phyloP scores from a whole-genome alignment of 306 rosid genomes.

The Cicer judaicum region DNA sequence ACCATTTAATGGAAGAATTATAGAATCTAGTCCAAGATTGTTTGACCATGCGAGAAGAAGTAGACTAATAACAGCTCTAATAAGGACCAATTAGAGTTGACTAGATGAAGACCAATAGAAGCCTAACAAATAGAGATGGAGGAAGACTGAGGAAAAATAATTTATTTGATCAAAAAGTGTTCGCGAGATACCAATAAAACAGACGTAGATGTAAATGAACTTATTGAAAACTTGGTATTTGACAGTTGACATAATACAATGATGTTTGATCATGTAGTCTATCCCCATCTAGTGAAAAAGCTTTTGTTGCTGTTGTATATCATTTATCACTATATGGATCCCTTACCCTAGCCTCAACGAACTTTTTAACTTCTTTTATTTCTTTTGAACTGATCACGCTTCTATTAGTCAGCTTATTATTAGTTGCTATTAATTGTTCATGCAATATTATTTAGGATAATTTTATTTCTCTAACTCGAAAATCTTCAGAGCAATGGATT shows the following conservation, averaged over 20 bases:
- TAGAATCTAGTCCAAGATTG: background rate
- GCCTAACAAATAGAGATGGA: constrained; percentile 3
- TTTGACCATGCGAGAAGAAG: background rate
- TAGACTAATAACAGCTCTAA: background rate
- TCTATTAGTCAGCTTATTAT: constrained; percentile 18
- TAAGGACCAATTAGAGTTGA: background rate
- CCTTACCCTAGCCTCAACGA: background rate
- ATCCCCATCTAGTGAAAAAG: background rate
- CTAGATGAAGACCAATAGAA: background rate
- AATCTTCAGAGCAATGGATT: constrained; percentile 92
- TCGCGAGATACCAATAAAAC: background rate
- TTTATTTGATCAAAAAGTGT: too few species aligned
- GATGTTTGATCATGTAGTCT: constrained; percentile 22
- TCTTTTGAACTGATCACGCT: constrained; percentile 6
- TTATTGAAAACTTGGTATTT: background rate
- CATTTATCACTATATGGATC: background rate
- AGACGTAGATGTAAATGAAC: background rate
- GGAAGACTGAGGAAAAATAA: background rate
- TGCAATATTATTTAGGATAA: constrained; percentile 26
- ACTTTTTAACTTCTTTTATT: background rate
- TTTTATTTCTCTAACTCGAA: constrained; percentile 24
- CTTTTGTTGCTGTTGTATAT: background rate
- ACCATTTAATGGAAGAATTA: background rate
- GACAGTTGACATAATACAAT: background rate
- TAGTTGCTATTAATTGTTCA: constrained; percentile 20